Base-by-base conservation (phyloP, 139 green algal genomes). In the Diplosphaera chodatii region DNA sequence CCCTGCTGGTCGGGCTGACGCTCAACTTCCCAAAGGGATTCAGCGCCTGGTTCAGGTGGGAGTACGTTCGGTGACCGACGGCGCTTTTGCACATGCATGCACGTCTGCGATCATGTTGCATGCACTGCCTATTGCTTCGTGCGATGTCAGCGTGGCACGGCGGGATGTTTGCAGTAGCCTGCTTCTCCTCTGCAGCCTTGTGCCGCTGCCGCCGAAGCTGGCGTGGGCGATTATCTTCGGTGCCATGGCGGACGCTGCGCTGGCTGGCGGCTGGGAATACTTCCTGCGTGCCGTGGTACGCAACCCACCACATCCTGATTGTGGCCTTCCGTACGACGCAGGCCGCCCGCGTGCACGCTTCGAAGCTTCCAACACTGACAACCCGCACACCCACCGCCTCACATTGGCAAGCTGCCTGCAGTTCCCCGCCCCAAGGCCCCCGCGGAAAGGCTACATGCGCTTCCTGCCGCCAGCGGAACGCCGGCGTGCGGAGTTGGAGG, bases 391-490 rank as follows among this genome's bases (percentile, higher is more conserved):
- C n/a, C n/a, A n/a, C n/a, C n/a, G n/a, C n/a, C n/a, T n/a, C n/a
- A n/a, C n/a, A n/a, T n/a, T n/a, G n/a, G n/a, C n/a, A n/a, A n/a
- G n/a, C n/a, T n/a, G n/a, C n/a, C n/a, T 59, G 59, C 37, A 32
- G 6, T 74, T 78, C 27, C 74, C 74, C 25, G 74, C 67, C 23
- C 48, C 28, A 22, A 31, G 33, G 4, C 74, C 74, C 16, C 74
- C 74, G 27, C 21, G 41, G 16, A 78, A 78, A 63, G 74, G 74
- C 30, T 78, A 78, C 62, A 34, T 71, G 40, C 56, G 67, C 4
- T 71, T 74, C 40, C 27, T 65, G 59, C 25, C 27, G 59, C 59
- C n/a, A n/a, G 59, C 59, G 27, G 59, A 65, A 3, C 59, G 27
- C 5, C 15, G 27, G 32, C 59, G 25, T 4, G 59, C 59, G 5